Conservation (phyloP, 2,329 filamentous ascomycete genomes). For the Tolypocladium cylindrosporum region DNA sequence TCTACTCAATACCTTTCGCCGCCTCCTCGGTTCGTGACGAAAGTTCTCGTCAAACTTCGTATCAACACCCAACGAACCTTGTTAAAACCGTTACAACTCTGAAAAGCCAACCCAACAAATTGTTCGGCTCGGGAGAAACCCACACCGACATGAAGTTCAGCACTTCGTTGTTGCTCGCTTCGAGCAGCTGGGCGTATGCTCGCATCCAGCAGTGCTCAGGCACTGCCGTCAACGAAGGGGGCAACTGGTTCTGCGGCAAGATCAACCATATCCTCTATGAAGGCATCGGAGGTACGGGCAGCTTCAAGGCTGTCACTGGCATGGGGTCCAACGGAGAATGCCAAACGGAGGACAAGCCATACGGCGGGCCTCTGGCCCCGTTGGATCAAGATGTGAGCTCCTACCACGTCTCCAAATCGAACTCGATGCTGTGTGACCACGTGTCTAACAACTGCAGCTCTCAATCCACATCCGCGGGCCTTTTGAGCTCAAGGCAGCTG, state of each 20-base stretch:
- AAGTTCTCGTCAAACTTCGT: background rate
- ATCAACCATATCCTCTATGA: conserved; percentile 60
- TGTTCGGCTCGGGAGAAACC: background rate
- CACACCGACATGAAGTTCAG: conserved; percentile 19
- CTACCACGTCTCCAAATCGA: too few relatives aligned
- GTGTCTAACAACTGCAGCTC: conserved; percentile 34
- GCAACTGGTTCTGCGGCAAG: conserved; percentile 57
- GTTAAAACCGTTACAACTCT: background rate
- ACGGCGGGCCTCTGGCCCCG: conserved; percentile 53
- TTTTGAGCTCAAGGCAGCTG: conserved; percentile 54
- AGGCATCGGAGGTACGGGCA: conserved; percentile 48
- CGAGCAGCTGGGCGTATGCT: conserved; percentile 18
- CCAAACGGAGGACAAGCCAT: conserved; percentile 37
- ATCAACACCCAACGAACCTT: background rate
- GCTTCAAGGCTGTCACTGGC: conserved; percentile 52
- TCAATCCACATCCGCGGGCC: conserved; percentile 67
- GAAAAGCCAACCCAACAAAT: background rate
- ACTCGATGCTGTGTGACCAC: background rate
- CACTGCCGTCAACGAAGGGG: conserved; percentile 25
- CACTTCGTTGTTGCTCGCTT: conserved; percentile 15
- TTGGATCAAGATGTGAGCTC: conserved; percentile 56
- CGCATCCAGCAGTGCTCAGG: conserved; percentile 25
- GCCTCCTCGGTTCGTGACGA: background rate
- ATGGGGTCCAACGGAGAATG: conserved; percentile 52
- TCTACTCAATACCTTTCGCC: background rate